Evolutionary conservation across 2,329 filamentous ascomycete genomes (phyloP), one percentile per base, ranked within the genome.

Genomic region (Cladobotryum mycophilum): DNA sequence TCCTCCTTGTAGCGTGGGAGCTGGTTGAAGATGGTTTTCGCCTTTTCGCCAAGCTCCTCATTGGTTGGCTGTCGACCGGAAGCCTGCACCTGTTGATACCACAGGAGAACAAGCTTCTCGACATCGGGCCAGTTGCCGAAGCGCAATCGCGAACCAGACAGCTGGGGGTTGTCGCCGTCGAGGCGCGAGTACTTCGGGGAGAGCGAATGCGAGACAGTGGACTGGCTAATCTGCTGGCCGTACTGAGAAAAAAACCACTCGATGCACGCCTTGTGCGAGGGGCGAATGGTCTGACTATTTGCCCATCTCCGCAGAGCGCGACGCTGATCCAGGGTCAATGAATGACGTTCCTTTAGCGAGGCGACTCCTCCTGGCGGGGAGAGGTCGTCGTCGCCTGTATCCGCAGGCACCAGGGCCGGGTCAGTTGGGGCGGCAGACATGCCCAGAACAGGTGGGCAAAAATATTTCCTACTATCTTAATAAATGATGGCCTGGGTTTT

Each of bases 101-200:
- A 80, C 6, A 76, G 67, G 53, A 80, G 66, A 17, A 79, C 76
- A 8, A 80, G 71, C 67, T 78, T 79, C 67, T 80, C 76, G 49
- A 83, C 80, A 56, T 82, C 80, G 53, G 80, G 80, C 80, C 80
- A 82, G 61, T 83, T 83, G 55, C 80, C 80, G 52, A 82, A 82
- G 55, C 80, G 78, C 55, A 83, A 70, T 41, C 80, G 77, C 51
- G 79, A 82, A 41, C 80, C 80, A n/a, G 78, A 81, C 53, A 82
- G 74, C 63, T 82, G 79, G 14, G 77, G 78, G 57, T 72, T 70
- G 49, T 82, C 79, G 60, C 75, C 76, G 60, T 83, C 80, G 47
- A 83, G 75, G 22, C 80, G 76, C 36, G 78, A 79, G 58, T 83
- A 83, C 59, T 82, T 82, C 43, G 78, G 78, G 4, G 78, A 81